Evolutionary conservation across 129 eudicot genomes (phyloP).

Genomic region (Ambrosia trifida): DNA sequence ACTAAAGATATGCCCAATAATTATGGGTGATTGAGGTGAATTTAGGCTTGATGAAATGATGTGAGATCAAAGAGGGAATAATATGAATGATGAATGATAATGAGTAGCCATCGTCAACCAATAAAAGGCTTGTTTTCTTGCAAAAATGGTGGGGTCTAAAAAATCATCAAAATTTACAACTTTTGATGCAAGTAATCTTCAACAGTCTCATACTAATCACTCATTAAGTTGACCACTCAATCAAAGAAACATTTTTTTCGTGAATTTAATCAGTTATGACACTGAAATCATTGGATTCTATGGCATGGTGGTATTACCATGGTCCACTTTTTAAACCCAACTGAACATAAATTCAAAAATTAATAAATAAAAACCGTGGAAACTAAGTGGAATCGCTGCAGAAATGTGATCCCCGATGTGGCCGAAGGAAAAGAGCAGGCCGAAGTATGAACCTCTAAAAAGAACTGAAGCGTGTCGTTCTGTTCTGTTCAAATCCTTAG

Average conservation of each 20-base stretch:
- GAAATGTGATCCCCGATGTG: constrained; percentile 16
- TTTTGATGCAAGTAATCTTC: constrained; percentile 1
- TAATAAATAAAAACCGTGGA: not conserved
- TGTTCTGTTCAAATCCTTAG: constrained; percentile 6
- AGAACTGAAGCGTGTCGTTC: constrained; percentile 5
- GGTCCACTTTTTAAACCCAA: not conserved
- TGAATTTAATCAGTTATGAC: constrained; percentile 1
- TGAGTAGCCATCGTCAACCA: constrained; percentile 32
- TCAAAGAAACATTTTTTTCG: not conserved
- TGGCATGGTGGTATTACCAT: not conserved
- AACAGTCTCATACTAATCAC: constrained; percentile 14
- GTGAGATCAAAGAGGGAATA: constrained; percentile 22
- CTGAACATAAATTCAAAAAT: not conserved
- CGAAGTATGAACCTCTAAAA: constrained; percentile 15
- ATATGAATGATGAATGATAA: constrained; percentile 24
- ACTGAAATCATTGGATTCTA: constrained; percentile 19
- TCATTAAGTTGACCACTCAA: constrained; percentile 8
- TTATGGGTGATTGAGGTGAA: constrained; percentile 10
- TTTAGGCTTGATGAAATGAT: constrained; percentile 31
- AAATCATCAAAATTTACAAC: constrained; percentile 1
- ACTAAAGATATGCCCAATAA: constrained; percentile 1
- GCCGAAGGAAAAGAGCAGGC: not conserved
- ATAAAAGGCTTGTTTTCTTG: constrained; percentile 24
- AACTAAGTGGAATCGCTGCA: not conserved
- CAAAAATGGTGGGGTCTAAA: constrained; percentile 27